phyloP scores from a whole-genome alignment of 257 asterid genomes.

The Solanum virginianum region DNA sequence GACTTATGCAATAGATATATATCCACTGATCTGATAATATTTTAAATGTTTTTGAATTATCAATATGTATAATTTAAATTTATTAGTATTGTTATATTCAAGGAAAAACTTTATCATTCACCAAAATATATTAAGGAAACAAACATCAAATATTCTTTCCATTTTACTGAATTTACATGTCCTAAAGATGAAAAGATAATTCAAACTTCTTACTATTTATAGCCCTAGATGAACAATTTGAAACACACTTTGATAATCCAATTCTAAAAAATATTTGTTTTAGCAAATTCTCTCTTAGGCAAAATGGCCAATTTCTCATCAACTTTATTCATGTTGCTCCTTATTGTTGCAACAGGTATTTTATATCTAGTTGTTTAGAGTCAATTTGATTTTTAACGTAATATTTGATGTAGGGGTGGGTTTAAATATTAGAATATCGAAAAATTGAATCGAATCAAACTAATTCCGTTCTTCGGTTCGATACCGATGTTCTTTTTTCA shows the following conservation, averaged over 20 bases:
- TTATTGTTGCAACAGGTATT: not conserved
- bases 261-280: not conserved
- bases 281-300: not conserved
- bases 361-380: not conserved
- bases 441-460: too few species aligned
- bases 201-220: not conserved
- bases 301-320: not conserved
- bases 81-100: too few species aligned
- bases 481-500: too few species aligned
- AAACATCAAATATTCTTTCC: not conserved
- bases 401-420: too few species aligned
- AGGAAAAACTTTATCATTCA: too few species aligned
- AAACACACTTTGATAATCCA: not conserved
- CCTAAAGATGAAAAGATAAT: not conserved
- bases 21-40: too few species aligned
- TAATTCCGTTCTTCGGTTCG: too few species aligned
- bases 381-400: too few species aligned
- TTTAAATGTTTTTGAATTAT: too few species aligned
- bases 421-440: too few species aligned
- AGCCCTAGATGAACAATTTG: not conserved
- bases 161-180: not conserved
- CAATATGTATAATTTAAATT: too few species aligned
- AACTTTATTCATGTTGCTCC: not conserved
- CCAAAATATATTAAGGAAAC: not conserved
- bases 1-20: too few species aligned